A percentile compares a stretch with the other conserved stretches of the same genome.
Conservation (phyloP, 1,284 basidiomycete species). For the Trichosporon coremiiforme region DNA sequence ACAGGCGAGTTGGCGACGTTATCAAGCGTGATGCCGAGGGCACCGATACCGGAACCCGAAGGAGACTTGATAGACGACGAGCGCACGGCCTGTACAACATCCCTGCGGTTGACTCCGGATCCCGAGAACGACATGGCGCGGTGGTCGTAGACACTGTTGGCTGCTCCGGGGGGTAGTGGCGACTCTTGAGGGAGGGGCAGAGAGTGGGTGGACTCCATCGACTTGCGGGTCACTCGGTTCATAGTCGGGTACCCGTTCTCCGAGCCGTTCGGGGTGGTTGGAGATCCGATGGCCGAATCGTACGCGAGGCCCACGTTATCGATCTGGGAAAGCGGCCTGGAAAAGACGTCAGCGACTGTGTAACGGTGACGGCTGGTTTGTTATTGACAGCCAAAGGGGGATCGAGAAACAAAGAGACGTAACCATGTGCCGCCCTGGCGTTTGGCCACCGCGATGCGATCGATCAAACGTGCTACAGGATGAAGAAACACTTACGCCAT, state of each 20-base stretch:
- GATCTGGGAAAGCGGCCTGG: slow-evolving; percentile 48
- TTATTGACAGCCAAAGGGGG: neutral
- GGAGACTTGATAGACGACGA: slow-evolving; percentile 38
- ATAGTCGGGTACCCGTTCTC: slow-evolving; percentile 40
- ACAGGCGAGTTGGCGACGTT: slow-evolving; percentile 39
- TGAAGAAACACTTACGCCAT: slow-evolving; percentile 30
- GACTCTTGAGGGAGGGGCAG: slow-evolving; percentile 40
- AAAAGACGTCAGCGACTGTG: slow-evolving; percentile 15
- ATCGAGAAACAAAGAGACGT: slow-evolving; percentile 11
- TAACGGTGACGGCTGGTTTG: slow-evolving; percentile 2
- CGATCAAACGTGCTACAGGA: neutral
- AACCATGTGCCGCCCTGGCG: slow-evolving; percentile 10
- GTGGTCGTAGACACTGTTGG: slow-evolving; percentile 38
- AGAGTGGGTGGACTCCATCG: slow-evolving; percentile 52
- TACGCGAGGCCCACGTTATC: slow-evolving; percentile 28
- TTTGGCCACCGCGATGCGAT: slow-evolving; percentile 15
- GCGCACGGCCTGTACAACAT: slow-evolving; percentile 44
- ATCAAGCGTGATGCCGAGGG: slow-evolving; percentile 20
- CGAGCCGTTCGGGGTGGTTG: slow-evolving; percentile 49
- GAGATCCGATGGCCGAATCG: slow-evolving; percentile 39
- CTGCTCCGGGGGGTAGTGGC: slow-evolving; percentile 43
- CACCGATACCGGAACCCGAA: neutral
- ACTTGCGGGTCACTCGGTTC: slow-evolving; percentile 40
- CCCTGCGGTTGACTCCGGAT: slow-evolving; percentile 39
- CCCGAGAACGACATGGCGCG: slow-evolving; percentile 56